Conservation (phyloP, 2,329 filamentous ascomycete species). For the Fusarium sp. region DNA sequence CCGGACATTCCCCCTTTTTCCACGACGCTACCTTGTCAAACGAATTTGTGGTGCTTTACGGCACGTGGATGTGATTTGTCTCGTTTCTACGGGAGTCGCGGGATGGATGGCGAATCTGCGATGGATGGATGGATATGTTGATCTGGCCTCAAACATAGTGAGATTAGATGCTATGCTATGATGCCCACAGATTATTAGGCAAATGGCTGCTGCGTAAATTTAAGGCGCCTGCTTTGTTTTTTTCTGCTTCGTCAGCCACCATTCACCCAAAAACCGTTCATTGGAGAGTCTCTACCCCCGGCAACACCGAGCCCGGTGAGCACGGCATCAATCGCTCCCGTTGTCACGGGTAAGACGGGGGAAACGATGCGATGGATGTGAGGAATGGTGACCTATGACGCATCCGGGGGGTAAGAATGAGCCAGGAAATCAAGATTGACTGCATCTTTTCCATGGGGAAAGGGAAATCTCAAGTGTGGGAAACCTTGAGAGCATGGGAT, state of each 20-base stretch:
- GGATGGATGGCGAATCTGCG: neutral
- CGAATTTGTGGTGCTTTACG: neutral
- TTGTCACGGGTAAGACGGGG: neutral
- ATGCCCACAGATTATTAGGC: neutral
- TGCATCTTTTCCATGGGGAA: neutral
- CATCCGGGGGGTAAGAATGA: neutral
- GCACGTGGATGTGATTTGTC: neutral
- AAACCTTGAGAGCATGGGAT: neutral
- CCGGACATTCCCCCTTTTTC: neutral
- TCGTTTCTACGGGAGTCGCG: neutral
- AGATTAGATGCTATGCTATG: neutral
- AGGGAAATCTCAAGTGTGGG: neutral
- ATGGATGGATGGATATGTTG: neutral
- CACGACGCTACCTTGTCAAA: neutral
- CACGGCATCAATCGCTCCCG: neutral
- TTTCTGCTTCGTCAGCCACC: conserved; percentile 12
- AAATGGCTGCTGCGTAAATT: neutral
- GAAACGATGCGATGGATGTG: neutral
- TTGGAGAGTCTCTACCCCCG: neutral
- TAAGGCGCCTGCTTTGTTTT: conserved; percentile 11
- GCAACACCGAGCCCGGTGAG: neutral
- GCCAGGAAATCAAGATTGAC: neutral
- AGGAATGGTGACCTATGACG: neutral
- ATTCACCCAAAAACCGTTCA: neutral
- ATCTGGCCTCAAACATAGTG: neutral